A percentile compares a stretch with the other conserved stretches of the same genome.
Conservation (phyloP, 2,329 filamentous ascomycete species). For the Ceratocystis lukuohia region DNA sequence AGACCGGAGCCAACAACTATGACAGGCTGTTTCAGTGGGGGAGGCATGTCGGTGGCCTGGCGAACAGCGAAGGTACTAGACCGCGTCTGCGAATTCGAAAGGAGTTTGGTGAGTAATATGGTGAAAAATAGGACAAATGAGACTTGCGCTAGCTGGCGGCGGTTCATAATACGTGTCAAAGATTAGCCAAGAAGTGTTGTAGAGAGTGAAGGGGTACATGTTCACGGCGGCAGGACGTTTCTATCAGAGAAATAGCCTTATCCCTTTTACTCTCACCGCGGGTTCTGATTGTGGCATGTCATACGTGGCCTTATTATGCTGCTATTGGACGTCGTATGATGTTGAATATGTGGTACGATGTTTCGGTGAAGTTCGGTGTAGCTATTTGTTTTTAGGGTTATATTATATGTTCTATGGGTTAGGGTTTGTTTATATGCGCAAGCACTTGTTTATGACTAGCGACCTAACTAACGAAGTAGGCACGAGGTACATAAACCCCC, state of each 20-base stretch:
- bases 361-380: not conserved
- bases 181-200: not conserved
- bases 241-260: not conserved
- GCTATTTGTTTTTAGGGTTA: not conserved
- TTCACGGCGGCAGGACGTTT: not conserved
- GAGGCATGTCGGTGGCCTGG: not conserved
- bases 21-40: conserved; percentile 26
- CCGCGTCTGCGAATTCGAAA: not conserved
- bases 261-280: too few species aligned
- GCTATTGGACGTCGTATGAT: not conserved
- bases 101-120: not conserved
- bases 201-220: not conserved
- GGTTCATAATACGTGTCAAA: conserved; percentile 1
- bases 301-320: not conserved
- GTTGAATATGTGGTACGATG: not conserved
- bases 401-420: not conserved
- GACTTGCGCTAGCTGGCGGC: conserved; percentile 2
- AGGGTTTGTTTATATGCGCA: not conserved
- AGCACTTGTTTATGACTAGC: not conserved
- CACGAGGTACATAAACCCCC: too few species aligned
- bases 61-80: not conserved
- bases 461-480: not conserved
- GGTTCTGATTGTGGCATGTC: not conserved
- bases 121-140: not conserved
- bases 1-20: conserved; percentile 54